Conservation (phyloP, 1,139 yeast genomes). For the Kurtzmaniella natalensis region DNA sequence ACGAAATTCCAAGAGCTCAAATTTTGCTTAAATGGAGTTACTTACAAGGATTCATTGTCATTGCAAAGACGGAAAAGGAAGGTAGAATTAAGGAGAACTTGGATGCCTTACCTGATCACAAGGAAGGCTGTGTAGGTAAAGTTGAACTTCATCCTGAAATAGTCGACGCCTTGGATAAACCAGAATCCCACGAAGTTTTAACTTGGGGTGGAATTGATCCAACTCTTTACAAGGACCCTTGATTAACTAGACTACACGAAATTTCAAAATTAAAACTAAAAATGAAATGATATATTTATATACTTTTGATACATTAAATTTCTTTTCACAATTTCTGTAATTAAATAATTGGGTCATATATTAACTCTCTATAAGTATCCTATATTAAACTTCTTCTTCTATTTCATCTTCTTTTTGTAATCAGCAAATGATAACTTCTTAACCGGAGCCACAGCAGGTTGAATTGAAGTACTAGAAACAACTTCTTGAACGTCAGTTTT, state of each 20-base stretch:
- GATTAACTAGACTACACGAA: not conserved
- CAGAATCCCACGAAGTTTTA: conserved; percentile 27
- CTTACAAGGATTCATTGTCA: conserved; percentile 60
- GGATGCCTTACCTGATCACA: conserved; percentile 29
- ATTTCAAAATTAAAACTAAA: not conserved
- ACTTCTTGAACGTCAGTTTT: conserved; percentile 2
- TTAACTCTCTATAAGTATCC: too few relatives aligned
- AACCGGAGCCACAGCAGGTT: conserved; percentile 24
- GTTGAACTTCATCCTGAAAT: conserved; percentile 31
- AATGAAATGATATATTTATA: too few relatives aligned
- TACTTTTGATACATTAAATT: too few relatives aligned
- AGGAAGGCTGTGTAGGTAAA: conserved; percentile 23
- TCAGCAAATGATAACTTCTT: conserved; percentile 83
- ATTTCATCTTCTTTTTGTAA: conserved; percentile 66
- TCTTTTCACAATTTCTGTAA: too few relatives aligned
- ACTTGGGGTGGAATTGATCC: conserved; percentile 30
- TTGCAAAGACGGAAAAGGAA: conserved; percentile 62
- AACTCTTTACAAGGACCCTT: conserved; percentile 16
- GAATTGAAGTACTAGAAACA: conserved; percentile 9
- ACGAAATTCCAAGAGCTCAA: conserved; percentile 20
- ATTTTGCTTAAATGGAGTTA: conserved; percentile 36
- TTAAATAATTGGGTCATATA: too few relatives aligned
- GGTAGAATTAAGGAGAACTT: conserved; percentile 40
- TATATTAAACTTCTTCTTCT: conserved; percentile 1
- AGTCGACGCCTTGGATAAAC: conserved; percentile 28